Base-by-base conservation (phyloP, 2,329 filamentous ascomycete species). In the Diaporthe velutina region DNA sequence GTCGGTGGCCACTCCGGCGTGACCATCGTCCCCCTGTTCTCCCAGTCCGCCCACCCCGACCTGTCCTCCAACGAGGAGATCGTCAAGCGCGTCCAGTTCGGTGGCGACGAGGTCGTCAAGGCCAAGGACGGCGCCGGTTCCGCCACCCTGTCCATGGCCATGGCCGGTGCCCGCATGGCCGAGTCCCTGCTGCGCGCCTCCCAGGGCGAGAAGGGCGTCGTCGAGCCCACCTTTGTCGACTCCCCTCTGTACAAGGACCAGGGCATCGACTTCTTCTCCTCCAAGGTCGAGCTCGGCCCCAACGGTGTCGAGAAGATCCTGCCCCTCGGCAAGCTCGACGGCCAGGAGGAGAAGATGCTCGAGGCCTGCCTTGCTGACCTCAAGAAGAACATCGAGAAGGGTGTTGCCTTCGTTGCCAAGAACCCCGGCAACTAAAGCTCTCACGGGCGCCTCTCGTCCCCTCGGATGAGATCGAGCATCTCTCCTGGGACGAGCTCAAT, bases 41-140 rank as follows among this genome's bases (percentile, higher is more conserved):
- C 93, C 84, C 97, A 98, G 91, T 95, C 94, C 86, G 93, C 89
- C 86, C 94, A 98, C 92, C 89, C 93, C 81, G 92, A 94, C 83
- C 94, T 98, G 82, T 88, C 91, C 81, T 93, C 95, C 85, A 89
- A 95, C 86, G 89, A 92, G 83, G 90, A 90, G 77, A 95, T 98
- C 82, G 89, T 98, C 87, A 92, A 96, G 86, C 96, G 97, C 85
- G 97, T 98, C 83, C 96, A 98, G 90, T 98, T 98, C 85, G 96
- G 97, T 86, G 96, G 96, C 90, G 96, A 98, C 85, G 96, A 98
- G 93, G 96, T 98, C 80, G 96, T 98, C 88, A 92, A 98, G 92
- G 97, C 96, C 87, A 98, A 98, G 94, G 96, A 96, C 84, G 97
- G 96, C 86, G 95, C 96, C 82, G 96, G 96, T 81, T 98, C 95